A percentile compares a stretch with the other conserved stretches of the same genome.
Conservation (phyloP, 176 grass and related monocot species). For the maize (Zea mays) region Zm-B73-REFERENCE-NAM-5.0 NC_050096.1:9166501-9167000, state of each 20-base stretch:
- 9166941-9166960: slow-evolving; percentile 93
- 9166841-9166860: slow-evolving; percentile 58
- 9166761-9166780: neutral
- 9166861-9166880: slow-evolving; percentile 84
- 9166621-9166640: neutral
- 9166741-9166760: neutral
- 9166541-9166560: neutral
- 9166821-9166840: slow-evolving; percentile 8
- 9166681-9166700: neutral
- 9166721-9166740: neutral
- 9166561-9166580: neutral
- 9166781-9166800: neutral
- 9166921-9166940: slow-evolving; percentile 95
- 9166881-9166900: slow-evolving; percentile 67
- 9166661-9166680: neutral
- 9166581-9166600: neutral
- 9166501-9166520: neutral
- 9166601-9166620: neutral
- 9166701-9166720: neutral
- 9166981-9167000: slow-evolving; percentile 83
- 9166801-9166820: slow-evolving; percentile 16
- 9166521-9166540: neutral
- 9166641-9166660: neutral
- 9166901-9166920: slow-evolving; percentile 83
- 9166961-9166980: slow-evolving; percentile 72